Base-by-base conservation (phyloP, 257 asterid species). In the Gentiana straminea region DNA sequence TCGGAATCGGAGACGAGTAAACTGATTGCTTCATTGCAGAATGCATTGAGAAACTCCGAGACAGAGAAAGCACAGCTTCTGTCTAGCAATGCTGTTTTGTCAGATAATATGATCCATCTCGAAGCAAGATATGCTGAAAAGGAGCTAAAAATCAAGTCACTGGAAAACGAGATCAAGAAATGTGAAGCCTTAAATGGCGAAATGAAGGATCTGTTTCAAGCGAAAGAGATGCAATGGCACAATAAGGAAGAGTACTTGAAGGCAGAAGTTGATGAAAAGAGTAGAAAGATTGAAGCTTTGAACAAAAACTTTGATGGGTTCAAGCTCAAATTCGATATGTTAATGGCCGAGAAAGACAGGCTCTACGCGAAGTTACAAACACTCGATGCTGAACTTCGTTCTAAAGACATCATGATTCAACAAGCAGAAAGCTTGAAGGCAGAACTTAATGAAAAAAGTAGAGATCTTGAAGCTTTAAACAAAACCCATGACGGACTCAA, bases 11-110 rank as follows among this genome's bases (percentile, higher is more conserved):
- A 70, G 76, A 65, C 79, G 52, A 60, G 49, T 61, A 75, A 73
- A 69, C 70, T 81, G 72, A 72, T 60, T 46, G 64, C 54, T 59
- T 78, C 69, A 33, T 63, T 79, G 50, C 70, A 69, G 64, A 79
- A 78, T 57, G 69, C 83, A 50, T 64, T 8, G 81, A 72, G 56
- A 70, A 63, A 24, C 72, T 77, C 37, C 66, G 74, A 66, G 63
- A 32, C 67, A 37, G 87, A 81, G 69, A 85, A 77, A 73, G 74
- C 72, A 59, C 75, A 81, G 34, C 69, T 86, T n/a, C 86, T 76
- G 61, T 71, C 88, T 60, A 66, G 70, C 38, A 72, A 78, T 52
- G 66, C 79, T 57, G 46, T 65, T 55, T 41, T 83, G 68, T 64
- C 80, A 5, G 80, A 74, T 64, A 48, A 62, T 35, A 54, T 74